Conservation (phyloP, 148 eudicot species). For the Heliamphora exappendiculata region DNA sequence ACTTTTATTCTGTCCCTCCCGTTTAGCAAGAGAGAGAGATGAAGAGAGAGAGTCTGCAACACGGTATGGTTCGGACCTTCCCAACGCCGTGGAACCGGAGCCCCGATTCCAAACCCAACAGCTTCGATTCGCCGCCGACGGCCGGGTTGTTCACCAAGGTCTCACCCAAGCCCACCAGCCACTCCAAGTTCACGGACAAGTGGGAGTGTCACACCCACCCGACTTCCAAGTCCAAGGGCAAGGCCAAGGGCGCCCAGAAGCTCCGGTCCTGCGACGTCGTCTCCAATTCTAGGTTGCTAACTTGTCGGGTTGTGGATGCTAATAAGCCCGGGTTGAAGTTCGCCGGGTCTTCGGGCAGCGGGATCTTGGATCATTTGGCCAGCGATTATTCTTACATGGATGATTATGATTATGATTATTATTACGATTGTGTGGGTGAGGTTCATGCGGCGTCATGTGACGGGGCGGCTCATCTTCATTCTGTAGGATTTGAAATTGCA, state of each 20-base stretch:
- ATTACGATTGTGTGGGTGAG: constrained; percentile 10
- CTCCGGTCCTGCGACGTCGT: constrained; percentile 13
- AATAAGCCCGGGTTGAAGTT: too few relatives aligned
- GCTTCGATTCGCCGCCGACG: constrained; percentile 33
- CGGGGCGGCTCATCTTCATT: not conserved
- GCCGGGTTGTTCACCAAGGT: constrained; percentile 63
- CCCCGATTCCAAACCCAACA: constrained; percentile 20
- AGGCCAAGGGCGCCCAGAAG: constrained; percentile 52
- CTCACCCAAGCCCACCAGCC: constrained; percentile 62
- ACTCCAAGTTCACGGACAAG: constrained; percentile 75
- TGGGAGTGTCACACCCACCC: constrained; percentile 55
- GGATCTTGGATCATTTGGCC: constrained; percentile 31
- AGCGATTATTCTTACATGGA: not conserved
- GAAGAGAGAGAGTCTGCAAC: constrained; percentile 74
- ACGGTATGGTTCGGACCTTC: constrained; percentile 53
- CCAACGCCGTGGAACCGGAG: constrained; percentile 21
- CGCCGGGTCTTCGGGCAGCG: too few relatives aligned
- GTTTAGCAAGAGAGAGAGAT: constrained; percentile 23
- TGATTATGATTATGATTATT: not conserved
- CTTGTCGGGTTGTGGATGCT: constrained; percentile 27
- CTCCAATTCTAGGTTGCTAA: constrained; percentile 16
- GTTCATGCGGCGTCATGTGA: not conserved
- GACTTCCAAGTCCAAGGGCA: constrained; percentile 44
- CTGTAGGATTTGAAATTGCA: not conserved
- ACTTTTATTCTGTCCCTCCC: not conserved